These are phyloP conservation scores for Arabis alpina DNA, from an alignment of 345 rosid species.

Conservation along the genomic window DNA sequence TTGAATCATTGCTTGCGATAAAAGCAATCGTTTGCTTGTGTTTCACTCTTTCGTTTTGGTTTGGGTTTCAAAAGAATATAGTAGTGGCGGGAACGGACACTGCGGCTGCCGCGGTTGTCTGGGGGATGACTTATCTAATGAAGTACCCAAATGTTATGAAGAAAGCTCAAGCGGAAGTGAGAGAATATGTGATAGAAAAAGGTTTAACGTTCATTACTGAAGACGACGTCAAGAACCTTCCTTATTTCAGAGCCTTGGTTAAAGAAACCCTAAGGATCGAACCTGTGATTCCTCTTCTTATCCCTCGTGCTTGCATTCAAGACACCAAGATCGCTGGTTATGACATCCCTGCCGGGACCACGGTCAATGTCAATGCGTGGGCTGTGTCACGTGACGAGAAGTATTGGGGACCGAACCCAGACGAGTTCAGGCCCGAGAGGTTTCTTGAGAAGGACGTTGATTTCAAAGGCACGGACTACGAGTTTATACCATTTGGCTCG, in stretches of 20 bases:
- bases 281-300: conserved; percentile 37
- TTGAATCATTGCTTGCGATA: not conserved
- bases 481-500: conserved; percentile 48
- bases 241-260: conserved; percentile 43
- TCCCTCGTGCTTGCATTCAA: conserved; percentile 41
- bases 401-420: conserved; percentile 46
- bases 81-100: conserved; percentile 45
- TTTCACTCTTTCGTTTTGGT: not conserved
- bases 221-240: conserved; percentile 44
- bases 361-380: conserved; percentile 43
- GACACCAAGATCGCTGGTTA: conserved; percentile 43
- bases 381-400: conserved; percentile 43
- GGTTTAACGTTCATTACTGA: conserved; percentile 34
- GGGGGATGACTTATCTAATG: conserved; percentile 49
- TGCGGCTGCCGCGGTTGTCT: conserved; percentile 43
- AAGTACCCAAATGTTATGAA: conserved; percentile 44
- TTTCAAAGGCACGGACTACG: conserved; percentile 48
- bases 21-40: not conserved
- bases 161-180: conserved; percentile 41
- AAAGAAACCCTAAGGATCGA: conserved; percentile 49
- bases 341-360: conserved; percentile 39
- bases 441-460: conserved; percentile 45
- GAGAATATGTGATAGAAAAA: conserved; percentile 12
- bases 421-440: conserved; percentile 49
- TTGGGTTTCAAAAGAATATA: conserved; percentile 34